These are phyloP conservation scores for Penicillium glabrum DNA, from an alignment of 2,329 filamentous ascomycete genomes.

Conservation along the genomic window DNA sequence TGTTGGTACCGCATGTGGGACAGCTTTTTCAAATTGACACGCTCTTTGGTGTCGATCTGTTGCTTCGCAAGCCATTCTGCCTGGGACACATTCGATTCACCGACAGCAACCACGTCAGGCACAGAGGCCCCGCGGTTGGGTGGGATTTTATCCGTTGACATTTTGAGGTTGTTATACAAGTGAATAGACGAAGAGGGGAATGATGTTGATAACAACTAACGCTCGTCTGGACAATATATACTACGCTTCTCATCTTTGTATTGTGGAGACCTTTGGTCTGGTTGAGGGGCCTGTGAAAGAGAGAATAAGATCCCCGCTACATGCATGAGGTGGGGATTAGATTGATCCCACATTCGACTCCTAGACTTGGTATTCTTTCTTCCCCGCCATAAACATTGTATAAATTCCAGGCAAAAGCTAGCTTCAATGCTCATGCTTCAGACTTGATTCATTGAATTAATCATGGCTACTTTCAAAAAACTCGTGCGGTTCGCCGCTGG, in stretches of 20 bases:
- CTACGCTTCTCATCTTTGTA: not conserved
- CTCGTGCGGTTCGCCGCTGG: conserved; percentile 4
- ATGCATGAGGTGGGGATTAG: not conserved
- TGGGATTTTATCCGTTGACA: not conserved
- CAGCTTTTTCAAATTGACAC: conserved; percentile 50
- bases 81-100: conserved; percentile 10
- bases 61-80: conserved; percentile 16
- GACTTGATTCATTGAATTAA: not conserved
- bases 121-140: conserved; percentile 4
- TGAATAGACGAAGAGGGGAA: not conserved
- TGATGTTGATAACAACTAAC: not conserved
- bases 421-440: too few species aligned
- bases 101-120: conserved; percentile 13
- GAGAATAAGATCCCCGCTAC: not conserved
- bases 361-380: not conserved
- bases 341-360: not conserved
- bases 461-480: conserved; percentile 6
- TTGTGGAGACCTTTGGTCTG: not conserved
- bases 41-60: conserved; percentile 43
- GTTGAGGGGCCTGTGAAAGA: not conserved
- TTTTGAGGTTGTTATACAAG: not conserved
- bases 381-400: not conserved
- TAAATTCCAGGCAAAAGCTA: not conserved
- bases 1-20: conserved; percentile 58
- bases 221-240: not conserved